These are phyloP conservation scores for Tephrocybe sp. DNA, from an alignment of 768 basidiomycete species.

Conservation along the genomic window DNA sequence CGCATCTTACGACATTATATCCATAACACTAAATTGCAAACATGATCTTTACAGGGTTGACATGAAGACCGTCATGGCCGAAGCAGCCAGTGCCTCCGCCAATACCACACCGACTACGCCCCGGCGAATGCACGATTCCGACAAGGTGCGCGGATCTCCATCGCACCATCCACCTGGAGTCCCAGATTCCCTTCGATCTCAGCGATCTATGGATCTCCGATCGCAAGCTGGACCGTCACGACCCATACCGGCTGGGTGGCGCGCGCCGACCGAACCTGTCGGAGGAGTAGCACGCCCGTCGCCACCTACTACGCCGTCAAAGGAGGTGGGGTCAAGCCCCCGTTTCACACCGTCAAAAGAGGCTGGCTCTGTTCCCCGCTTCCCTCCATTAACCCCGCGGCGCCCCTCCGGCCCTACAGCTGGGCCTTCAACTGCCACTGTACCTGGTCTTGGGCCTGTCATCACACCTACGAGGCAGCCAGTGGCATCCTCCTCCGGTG, in stretches of 20 bases:
- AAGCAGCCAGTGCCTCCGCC: constrained; percentile 34
- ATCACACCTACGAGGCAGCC: constrained; percentile 59
- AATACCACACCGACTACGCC: constrained; percentile 1
- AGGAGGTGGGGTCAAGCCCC: constrained; percentile 12
- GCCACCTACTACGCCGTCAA: constrained; percentile 11
- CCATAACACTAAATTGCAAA: not conserved
- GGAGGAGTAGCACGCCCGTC: constrained; percentile 3
- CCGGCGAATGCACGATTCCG: constrained; percentile 7
- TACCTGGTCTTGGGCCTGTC: constrained; percentile 58
- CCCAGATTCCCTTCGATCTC: not conserved
- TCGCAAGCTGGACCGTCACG: constrained; percentile 1
- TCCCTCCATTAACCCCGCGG: constrained; percentile 14
- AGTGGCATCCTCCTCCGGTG: constrained; percentile 19
- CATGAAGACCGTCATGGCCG: constrained; percentile 86
- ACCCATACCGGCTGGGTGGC: constrained; percentile 8
- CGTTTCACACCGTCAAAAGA: constrained; percentile 14
- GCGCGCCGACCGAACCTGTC: constrained; percentile 3
- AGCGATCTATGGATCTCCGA: constrained; percentile 1
- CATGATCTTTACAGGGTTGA: constrained; percentile 63
- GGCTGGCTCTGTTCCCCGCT: not conserved
- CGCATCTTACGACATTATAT: not conserved
- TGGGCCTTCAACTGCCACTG: not conserved
- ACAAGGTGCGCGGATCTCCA: not conserved
- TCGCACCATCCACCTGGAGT: not conserved
- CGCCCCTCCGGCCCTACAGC: constrained; percentile 19